These are phyloP conservation scores for Hyaloscypha hepaticicola DNA, from an alignment of 495 filamentous ascomycete species.

Conservation along the genomic window DNA sequence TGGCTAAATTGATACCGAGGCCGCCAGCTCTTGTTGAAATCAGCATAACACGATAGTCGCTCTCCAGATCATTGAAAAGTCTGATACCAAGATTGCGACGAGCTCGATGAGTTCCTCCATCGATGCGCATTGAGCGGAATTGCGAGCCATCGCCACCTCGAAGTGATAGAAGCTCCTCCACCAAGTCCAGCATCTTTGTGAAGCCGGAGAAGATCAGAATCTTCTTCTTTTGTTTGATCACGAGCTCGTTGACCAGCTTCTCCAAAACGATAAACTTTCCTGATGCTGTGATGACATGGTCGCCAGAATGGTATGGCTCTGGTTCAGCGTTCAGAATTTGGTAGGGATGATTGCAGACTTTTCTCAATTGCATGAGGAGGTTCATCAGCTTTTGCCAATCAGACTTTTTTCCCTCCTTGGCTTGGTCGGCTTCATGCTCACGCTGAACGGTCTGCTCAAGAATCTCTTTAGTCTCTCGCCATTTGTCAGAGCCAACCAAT, in stretches of 20 bases:
- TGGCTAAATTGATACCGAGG: constrained; percentile 61
- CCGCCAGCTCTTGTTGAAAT: constrained; percentile 65
- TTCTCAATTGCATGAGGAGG: constrained; percentile 62
- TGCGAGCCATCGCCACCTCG: constrained; percentile 44
- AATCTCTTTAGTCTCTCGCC: constrained; percentile 48
- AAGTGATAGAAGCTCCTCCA: constrained; percentile 55
- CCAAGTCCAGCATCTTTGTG: constrained; percentile 56
- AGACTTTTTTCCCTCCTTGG: constrained; percentile 35
- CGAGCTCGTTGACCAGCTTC: constrained; percentile 57
- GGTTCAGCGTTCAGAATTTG: constrained; percentile 52
- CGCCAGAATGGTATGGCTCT: constrained; percentile 47
- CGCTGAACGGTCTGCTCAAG: constrained; percentile 41
- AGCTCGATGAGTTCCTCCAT: constrained; percentile 55
- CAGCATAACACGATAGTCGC: constrained; percentile 57
- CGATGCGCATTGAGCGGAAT: constrained; percentile 56
- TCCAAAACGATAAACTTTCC: constrained; percentile 65
- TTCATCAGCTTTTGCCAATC: constrained; percentile 61
- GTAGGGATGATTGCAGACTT: constrained; percentile 65
- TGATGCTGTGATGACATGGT: constrained; percentile 54
- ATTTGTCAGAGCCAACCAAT: constrained; percentile 32
- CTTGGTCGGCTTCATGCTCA: constrained; percentile 39
- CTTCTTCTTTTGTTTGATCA: constrained; percentile 57
- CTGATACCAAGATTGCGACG: constrained; percentile 56
- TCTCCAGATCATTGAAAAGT: constrained; percentile 51
- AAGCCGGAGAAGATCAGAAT: constrained; percentile 64